Base-by-base conservation (phyloP, 2,329 filamentous ascomycete species). In the Spiromastix sp. region DNA sequence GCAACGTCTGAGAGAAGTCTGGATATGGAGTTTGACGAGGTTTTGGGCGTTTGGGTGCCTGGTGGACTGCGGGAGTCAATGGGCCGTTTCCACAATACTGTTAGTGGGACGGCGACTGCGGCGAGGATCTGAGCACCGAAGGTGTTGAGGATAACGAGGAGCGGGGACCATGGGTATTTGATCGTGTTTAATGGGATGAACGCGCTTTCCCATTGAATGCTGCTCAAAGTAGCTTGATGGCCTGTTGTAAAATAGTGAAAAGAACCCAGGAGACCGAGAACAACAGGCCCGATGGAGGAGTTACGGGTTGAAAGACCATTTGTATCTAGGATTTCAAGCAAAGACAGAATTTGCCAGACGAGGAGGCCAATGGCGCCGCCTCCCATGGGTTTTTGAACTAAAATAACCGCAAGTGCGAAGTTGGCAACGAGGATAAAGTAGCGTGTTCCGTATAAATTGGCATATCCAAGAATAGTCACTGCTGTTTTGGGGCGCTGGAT, bases 211-310 rank as follows among this genome's bases (percentile, higher is more conserved):
- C 91, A 98, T 54, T 98, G 91, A 52, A 98, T 89, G 45, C 78
- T 84, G 47, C 79, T 74, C 16, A 94, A 72, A 0, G 79, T 81
- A 9, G 89, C 89, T 61, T 96, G 89, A 59, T 98, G 91, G 42
- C 91, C 91, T 0, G 91, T 98, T 55, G 93, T 95, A 75, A 98
- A 98, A 67, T 79, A 98, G 66, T 95, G 80, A 60, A 89, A 93
- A 50, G 82, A 85, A 40, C 87, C 91, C 1, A 98, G 74, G n/a
- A 96, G 64, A 8, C 79, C 89, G 17, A 96, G 73, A 43, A 93
- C 71, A 25, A 91, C 67, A 13, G 91, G 87, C 0, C 86, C 89
- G 48, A 96, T 81, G 5, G 85, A 70, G 0, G 59, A 61, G 42
- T 61, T 63, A 29, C 77, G 78, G 32, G 73, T 67, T 11, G 79